Evolutionary conservation across 495 filamentous ascomycete genomes (phyloP).

Genomic region (Xeromyces bisporus): DNA sequence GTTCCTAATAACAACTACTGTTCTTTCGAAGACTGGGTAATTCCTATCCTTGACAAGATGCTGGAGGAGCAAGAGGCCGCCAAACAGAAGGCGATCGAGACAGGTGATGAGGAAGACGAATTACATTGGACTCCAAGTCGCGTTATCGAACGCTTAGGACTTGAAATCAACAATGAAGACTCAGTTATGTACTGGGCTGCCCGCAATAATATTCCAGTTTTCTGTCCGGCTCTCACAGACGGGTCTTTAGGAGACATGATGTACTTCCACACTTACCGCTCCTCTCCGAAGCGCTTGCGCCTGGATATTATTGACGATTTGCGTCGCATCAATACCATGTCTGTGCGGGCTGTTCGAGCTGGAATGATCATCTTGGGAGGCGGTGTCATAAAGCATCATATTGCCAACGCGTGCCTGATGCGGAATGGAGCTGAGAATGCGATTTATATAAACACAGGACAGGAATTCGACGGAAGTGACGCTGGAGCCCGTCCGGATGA

Average conservation of each 20-base stretch:
- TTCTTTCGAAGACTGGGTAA: constrained; percentile 90
- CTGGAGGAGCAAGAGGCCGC: constrained; percentile 78
- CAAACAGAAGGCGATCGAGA: constrained; percentile 25
- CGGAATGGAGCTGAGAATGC: constrained; percentile 90
- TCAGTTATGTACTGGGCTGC: constrained; percentile 91
- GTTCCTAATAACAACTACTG: constrained; percentile 97
- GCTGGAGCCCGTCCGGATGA: constrained; percentile 91
- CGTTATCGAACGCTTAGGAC: constrained; percentile 70
- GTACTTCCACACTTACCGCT: constrained; percentile 87
- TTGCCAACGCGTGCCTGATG: constrained; percentile 94
- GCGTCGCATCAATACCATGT: constrained; percentile 72
- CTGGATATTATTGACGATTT: constrained; percentile 87
- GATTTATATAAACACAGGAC: constrained; percentile 90
- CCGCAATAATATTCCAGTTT: constrained; percentile 85
- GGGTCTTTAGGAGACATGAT: constrained; percentile 93
- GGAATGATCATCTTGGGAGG: constrained; percentile 94
- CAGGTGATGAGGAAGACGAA: constrained; percentile 43
- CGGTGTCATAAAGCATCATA: constrained; percentile 90
- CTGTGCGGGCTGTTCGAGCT: constrained; percentile 62
- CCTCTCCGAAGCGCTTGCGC: constrained; percentile 56
- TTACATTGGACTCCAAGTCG: constrained; percentile 82
- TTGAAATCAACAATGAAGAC: constrained; percentile 77
- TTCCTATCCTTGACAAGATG: constrained; percentile 82
- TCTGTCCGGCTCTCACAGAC: constrained; percentile 91
- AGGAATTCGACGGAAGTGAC: constrained; percentile 95